These are phyloP conservation scores for Potentilla sterilis DNA, from an alignment of 306 rosid species.

Conservation along the genomic window DNA sequence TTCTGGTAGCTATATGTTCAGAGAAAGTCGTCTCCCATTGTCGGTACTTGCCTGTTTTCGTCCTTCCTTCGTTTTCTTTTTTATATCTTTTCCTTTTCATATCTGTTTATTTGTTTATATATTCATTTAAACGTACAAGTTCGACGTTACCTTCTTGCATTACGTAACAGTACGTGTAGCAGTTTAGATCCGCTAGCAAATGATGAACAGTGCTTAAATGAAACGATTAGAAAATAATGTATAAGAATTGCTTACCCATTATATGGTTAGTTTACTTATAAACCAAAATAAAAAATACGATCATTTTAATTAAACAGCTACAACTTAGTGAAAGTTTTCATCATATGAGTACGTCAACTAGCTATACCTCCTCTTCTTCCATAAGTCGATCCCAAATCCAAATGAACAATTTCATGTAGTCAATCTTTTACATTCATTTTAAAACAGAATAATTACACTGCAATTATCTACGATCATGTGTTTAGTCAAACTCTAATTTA, in stretches of 20 bases:
- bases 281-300: too few relatives aligned
- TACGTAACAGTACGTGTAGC: too few relatives aligned
- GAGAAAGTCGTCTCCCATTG: conserved; percentile 6
- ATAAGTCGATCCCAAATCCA: not conserved
- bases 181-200: too few relatives aligned
- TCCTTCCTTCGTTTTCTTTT: not conserved
- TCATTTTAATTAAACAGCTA: not conserved
- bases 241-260: too few relatives aligned
- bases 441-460: not conserved
- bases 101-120: not conserved
- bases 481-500: not conserved
- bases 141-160: too few relatives aligned
- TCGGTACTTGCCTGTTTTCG: not conserved
- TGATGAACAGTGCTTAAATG: too few relatives aligned
- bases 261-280: too few relatives aligned
- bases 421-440: not conserved
- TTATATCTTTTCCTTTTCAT: not conserved
- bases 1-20: not conserved
- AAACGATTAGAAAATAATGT: too few relatives aligned
- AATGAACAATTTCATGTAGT: not conserved
- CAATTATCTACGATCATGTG: not conserved
- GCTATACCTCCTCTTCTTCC: not conserved
- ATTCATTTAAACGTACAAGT: too few relatives aligned
- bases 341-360: not conserved
- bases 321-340: too few relatives aligned